Evolutionary conservation across 345 rosid genomes (phyloP).

Genomic region (rapeseed (Brassica napus)): Da-Ae NC_063439.1:20133001-20133500

Average conservation of each 20-base stretch:
- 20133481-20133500: constrained; percentile 54
- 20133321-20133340: constrained; percentile 55
- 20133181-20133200: constrained; percentile 80
- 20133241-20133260: constrained; percentile 58
- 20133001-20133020: background rate
- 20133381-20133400: constrained; percentile 62
- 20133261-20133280: constrained; percentile 89
- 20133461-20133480: constrained; percentile 65
- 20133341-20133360: constrained; percentile 79
- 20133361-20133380: constrained; percentile 67
- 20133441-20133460: constrained; percentile 75
- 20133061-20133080: constrained; percentile 14
- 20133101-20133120: constrained; percentile 63
- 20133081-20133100: constrained; percentile 40
- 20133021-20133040: background rate
- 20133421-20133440: constrained; percentile 59
- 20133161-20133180: constrained; percentile 77
- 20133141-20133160: constrained; percentile 68
- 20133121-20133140: constrained; percentile 66
- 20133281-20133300: constrained; percentile 75
- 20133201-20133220: constrained; percentile 72
- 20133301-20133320: constrained; percentile 56
- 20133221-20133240: constrained; percentile 89
- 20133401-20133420: constrained; percentile 63
- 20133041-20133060: background rate